phyloP scores from a whole-genome alignment of 257 asterid genomes.

The Gentiana macrophylla region DNA sequence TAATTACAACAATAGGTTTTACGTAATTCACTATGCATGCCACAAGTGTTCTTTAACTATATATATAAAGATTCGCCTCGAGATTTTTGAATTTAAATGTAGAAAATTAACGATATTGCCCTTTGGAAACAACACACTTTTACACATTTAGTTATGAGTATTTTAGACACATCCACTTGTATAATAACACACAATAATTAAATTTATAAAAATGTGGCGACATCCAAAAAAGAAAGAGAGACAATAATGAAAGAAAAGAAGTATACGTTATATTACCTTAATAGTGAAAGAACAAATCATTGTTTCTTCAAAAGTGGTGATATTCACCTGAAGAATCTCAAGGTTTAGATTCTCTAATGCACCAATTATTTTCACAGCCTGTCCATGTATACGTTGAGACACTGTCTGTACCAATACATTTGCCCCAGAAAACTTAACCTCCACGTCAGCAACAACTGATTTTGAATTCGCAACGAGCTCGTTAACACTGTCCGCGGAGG shows the following conservation, averaged over 20 bases:
- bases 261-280: slow-evolving; percentile 40
- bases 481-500: slow-evolving; percentile 37
- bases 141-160: no score
- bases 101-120: no score
- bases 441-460: slow-evolving; percentile 78
- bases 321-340: slow-evolving; percentile 65
- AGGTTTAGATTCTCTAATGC: slow-evolving; percentile 61
- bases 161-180: no score
- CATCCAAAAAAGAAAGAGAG: background rate
- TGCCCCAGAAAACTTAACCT: slow-evolving; percentile 73
- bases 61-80: no score
- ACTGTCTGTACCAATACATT: slow-evolving; percentile 60
- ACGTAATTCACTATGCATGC: no score
- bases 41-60: no score
- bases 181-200: no score
- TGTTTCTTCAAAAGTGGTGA: slow-evolving; percentile 52
- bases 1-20: no score
- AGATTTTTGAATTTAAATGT: no score
- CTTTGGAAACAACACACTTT: no score
- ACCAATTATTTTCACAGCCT: slow-evolving; percentile 48
- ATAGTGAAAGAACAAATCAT: slow-evolving; percentile 75
- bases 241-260: background rate
- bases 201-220: no score
- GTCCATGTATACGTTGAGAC: slow-evolving; percentile 62
- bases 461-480: slow-evolving; percentile 79